These are phyloP conservation scores for Plantago elongata DNA, from an alignment of 257 asterid species.

Conservation along the genomic window DNA sequence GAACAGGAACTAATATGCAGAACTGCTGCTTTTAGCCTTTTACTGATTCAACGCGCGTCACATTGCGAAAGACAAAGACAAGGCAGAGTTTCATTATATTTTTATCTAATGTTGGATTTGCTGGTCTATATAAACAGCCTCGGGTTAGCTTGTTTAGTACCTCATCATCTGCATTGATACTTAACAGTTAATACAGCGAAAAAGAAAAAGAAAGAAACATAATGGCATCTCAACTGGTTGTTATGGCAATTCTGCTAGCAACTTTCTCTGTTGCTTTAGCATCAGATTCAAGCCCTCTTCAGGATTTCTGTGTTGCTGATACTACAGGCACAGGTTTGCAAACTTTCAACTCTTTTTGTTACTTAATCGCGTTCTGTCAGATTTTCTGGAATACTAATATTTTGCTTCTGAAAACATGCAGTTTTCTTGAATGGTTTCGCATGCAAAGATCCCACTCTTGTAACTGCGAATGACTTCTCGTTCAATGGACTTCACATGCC, in stretches of 20 bases:
- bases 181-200: no score
- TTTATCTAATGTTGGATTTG: no score
- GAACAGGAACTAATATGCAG: no score
- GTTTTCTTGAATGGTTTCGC: slow-evolving; percentile 25
- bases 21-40: no score
- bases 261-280: slow-evolving; percentile 20
- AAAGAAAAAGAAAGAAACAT: neutral
- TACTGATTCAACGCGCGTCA: no score
- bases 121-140: no score
- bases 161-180: no score
- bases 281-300: slow-evolving; percentile 42
- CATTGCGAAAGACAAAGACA: no score
- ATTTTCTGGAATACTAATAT: neutral
- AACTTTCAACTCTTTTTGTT: neutral
- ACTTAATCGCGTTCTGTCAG: neutral
- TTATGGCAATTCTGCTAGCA: slow-evolving; percentile 16
- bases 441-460: slow-evolving; percentile 24
- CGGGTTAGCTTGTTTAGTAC: no score
- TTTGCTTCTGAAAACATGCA: neutral
- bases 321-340: slow-evolving; percentile 24
- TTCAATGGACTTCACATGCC: slow-evolving; percentile 22
- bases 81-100: no score
- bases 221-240: slow-evolving; percentile 27
- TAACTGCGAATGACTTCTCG: slow-evolving; percentile 18
- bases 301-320: slow-evolving; percentile 47